Evolutionary conservation across 140 eudicot genomes (phyloP).

Genomic region (Flaveria floridana): DNA sequence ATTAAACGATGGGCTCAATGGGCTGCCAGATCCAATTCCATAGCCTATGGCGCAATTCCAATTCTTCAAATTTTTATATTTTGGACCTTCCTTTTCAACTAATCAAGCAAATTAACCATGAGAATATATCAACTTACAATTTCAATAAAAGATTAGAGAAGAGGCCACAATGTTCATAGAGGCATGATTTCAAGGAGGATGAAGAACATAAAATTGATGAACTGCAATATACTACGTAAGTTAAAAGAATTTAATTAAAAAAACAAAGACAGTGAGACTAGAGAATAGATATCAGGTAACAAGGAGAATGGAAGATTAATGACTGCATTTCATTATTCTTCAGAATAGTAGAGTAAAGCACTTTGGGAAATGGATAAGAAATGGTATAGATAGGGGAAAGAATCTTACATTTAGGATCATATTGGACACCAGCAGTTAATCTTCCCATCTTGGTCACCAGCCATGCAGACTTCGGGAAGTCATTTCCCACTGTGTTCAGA

Average conservation of each 20-base stretch:
- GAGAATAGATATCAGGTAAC: background rate
- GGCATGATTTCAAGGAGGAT: background rate
- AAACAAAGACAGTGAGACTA: background rate
- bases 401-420: conserved; percentile 76
- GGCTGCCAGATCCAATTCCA: conserved; percentile 88
- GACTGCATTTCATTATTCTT: background rate
- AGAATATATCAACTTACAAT: conserved; percentile 21
- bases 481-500: conserved; percentile 54
- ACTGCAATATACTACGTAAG: background rate
- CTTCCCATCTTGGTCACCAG: conserved; percentile 85
- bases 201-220: conserved; percentile 8
- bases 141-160: conserved; percentile 2
- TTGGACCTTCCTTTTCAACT: conserved; percentile 66
- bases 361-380: background rate
- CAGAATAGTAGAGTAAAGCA: background rate
- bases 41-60: conserved; percentile 90
- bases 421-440: conserved; percentile 85
- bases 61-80: conserved; percentile 62
- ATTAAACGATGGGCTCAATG: conserved; percentile 88
- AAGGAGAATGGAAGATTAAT: conserved; percentile 1
- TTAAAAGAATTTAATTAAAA: background rate
- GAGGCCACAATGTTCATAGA: conserved; percentile 7
- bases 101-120: conserved; percentile 31
- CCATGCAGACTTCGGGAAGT: conserved; percentile 86
- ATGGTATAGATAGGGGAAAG: background rate